Evolutionary conservation across 1,139 yeast species (phyloP), one percentile per base, ranked within the genome.

Genomic region (Nadsonia starkeyi-henricii): DNA sequence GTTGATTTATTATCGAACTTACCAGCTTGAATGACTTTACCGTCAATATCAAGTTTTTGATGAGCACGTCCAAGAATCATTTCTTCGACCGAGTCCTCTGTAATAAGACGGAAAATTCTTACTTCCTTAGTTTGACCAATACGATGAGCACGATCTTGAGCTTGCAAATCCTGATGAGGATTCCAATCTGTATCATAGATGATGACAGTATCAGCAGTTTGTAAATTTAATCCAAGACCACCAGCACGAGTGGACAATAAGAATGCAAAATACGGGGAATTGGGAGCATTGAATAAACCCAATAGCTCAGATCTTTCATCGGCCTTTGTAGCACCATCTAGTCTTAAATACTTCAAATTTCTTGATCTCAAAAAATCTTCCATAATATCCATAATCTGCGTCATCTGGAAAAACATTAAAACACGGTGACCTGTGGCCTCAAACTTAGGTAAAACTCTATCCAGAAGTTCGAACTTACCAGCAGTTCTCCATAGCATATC

Each of bases 1-100:
- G 97, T 91, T 2, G 96, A 85, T 66, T 91, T 91, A 65, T 91
- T 89, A 68, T 91, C 97, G 61, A 91, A 91, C 65, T 91, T 91
- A 73, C 98, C 98, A 3, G 98, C 98, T 65, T 91, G 98, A 65
- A 91, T 91, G 58, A 91, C 98, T 63, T 91, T 91, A 49, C 97
- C 97, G 65, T 91, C 98, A 61, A 91, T 89, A 59, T 91, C 97
- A 56, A 91, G 74, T 65, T 91, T 91, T 56, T 85, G 88, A 62
- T 85, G 89, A 1, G 98, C 98, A 57, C 96, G 78, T 64, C 88
- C 96, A 53, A 91, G 73, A 59, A 91, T 89, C 53, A 84, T 85
- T 64, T 91, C 98, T 66, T 91, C 98, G 21, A 91, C 94, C 1
- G 96, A 85, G 60, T 86, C 94, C 52, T 85, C 83, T 1, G 96